These are phyloP conservation scores for Cutaneotrichosporon sp. DNA, from an alignment of 1,284 basidiomycete genomes.

Conservation along the genomic window DNA sequence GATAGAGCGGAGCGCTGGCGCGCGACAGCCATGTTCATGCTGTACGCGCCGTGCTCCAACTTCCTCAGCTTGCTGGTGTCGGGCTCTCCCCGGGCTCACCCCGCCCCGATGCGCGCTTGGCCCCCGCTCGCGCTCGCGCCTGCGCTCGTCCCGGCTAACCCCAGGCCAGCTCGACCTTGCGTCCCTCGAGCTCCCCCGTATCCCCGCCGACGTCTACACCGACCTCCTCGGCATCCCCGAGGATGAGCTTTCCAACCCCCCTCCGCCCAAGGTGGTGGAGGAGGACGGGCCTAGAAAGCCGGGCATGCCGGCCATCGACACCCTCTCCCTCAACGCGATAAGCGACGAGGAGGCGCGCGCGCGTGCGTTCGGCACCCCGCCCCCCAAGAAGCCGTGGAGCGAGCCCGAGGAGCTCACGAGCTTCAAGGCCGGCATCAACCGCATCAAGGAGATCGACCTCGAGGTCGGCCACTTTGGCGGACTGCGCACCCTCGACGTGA, in stretches of 20 bases:
- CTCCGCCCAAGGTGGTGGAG: conserved; percentile 19
- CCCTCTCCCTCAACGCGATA: conserved; percentile 4
- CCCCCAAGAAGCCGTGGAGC: conserved; percentile 29
- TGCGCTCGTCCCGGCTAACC: not conserved
- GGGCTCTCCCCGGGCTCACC: too few relatives aligned
- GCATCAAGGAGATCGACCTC: conserved; percentile 38
- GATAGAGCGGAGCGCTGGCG: too few relatives aligned
- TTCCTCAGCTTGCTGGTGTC: too few relatives aligned
- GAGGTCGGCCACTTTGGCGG: conserved; percentile 52
- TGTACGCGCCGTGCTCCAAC: too few relatives aligned
- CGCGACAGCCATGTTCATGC: too few relatives aligned
- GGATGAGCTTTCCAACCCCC: conserved; percentile 35
- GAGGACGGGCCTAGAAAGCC: not conserved
- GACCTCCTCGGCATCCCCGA: conserved; percentile 40
- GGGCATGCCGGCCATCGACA: conserved; percentile 15
- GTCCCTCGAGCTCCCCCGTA: conserved; percentile 32
- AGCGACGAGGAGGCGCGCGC: conserved; percentile 19
- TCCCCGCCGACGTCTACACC: conserved; percentile 48
- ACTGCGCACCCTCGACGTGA: conserved; percentile 47
- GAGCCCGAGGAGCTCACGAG: conserved; percentile 49
- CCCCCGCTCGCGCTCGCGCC: too few relatives aligned
- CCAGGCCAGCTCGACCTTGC: conserved; percentile 49
- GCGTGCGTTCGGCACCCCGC: conserved; percentile 27
- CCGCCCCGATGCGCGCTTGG: too few relatives aligned
- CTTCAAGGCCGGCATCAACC: conserved; percentile 41